Conservation (phyloP, 805 yeast species). For the Hanseniaspora singularis region DNA sequence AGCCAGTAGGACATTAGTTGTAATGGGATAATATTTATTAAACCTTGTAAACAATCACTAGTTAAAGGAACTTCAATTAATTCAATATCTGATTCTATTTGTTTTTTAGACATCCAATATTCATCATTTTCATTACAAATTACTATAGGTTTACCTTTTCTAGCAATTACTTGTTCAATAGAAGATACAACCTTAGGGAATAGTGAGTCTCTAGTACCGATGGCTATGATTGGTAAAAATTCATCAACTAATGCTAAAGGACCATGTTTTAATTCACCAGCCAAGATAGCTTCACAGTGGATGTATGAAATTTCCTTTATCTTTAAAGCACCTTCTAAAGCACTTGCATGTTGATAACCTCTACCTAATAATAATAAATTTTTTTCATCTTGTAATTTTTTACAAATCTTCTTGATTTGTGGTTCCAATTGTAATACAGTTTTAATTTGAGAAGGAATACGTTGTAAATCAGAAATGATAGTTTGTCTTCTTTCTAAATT, state of each 20-base stretch:
- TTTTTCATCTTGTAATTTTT: conserved; percentile 62
- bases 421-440: conserved; percentile 63
- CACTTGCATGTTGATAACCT: conserved; percentile 95
- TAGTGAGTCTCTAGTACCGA: conserved; percentile 91
- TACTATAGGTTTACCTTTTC: conserved; percentile 93
- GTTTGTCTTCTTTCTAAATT: conserved; percentile 62
- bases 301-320: conserved; percentile 96
- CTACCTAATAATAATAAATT: conserved; percentile 87
- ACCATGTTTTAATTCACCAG: conserved; percentile 98
- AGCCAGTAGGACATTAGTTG: conserved; percentile 96
- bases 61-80: conserved; percentile 86
- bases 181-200: conserved; percentile 95
- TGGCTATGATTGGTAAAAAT: conserved; percentile 81
- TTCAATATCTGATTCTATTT: conserved; percentile 38
- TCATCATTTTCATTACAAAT: conserved; percentile 76
- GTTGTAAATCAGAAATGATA: conserved; percentile 73
- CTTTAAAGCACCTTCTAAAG: conserved; percentile 95
- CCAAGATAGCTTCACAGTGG: conserved; percentile 98
- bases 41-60: conserved; percentile 95
- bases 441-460: conserved; percentile 76
- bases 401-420: conserved; percentile 63
- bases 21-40: conserved; percentile 83
- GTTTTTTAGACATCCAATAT: conserved; percentile 38
- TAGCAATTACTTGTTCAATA: conserved; percentile 89
- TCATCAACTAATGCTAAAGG: conserved; percentile 94